Conservation (phyloP, 2,329 filamentous ascomycete species). For the Colletotrichum paranaense region DNA sequence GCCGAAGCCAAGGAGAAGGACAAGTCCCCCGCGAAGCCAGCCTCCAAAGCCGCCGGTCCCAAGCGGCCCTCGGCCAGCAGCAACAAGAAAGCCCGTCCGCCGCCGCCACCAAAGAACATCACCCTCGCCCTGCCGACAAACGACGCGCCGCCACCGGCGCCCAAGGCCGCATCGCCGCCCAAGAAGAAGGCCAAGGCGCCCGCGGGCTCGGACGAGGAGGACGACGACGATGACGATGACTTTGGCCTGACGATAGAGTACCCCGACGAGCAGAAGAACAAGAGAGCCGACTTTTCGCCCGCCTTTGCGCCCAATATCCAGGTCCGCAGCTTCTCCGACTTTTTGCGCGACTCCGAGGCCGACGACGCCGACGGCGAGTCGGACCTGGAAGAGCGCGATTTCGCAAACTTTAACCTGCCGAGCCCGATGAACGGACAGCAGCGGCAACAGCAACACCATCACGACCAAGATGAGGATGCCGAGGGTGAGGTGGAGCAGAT, state of each 20-base stretch:
- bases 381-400: constrained; percentile 55
- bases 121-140: constrained; percentile 49
- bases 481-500: constrained; percentile 38
- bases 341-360: constrained; percentile 58
- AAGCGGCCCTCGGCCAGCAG: constrained; percentile 41
- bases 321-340: constrained; percentile 64
- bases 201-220: constrained; percentile 60
- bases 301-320: constrained; percentile 51
- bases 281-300: constrained; percentile 58
- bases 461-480: constrained; percentile 39
- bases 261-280: constrained; percentile 56
- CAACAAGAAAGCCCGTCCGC: constrained; percentile 39
- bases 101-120: constrained; percentile 50
- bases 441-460: constrained; percentile 41
- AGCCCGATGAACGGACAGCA: constrained; percentile 61
- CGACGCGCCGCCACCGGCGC: constrained; percentile 35
- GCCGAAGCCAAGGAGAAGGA: neutral
- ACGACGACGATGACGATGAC: constrained; percentile 67
- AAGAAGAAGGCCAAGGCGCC: constrained; percentile 46
- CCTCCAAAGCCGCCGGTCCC: constrained; percentile 33
- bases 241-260: constrained; percentile 70
- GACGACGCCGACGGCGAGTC: constrained; percentile 60
- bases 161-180: constrained; percentile 21
- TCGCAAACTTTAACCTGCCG: constrained; percentile 60
- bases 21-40: constrained; percentile 38